Conservation (phyloP, 768 basidiomycete genomes). For the Daedaleopsis nitida region DNA sequence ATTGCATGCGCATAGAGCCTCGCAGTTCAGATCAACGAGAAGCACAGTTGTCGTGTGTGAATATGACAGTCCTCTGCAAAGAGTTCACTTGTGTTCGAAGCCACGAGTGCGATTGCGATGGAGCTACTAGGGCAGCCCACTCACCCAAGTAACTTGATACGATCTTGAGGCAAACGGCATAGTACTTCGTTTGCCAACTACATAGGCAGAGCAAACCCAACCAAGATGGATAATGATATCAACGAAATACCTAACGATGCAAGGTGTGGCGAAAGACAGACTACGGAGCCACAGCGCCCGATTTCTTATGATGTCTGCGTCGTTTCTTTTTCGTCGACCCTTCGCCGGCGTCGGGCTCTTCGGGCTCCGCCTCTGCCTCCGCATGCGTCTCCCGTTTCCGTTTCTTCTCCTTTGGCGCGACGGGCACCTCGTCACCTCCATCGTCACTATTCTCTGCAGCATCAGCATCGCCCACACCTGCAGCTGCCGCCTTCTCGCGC, state of each 20-base stretch:
- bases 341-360: conserved; percentile 19
- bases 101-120: no score
- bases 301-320: conserved; percentile 41
- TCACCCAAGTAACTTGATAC: no score
- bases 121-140: no score
- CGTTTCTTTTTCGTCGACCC: conserved; percentile 41
- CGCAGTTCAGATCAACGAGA: no score
- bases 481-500: conserved; percentile 45
- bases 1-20: not conserved
- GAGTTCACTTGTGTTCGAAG: no score
- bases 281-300: conserved; percentile 2
- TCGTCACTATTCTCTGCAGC: conserved; percentile 29
- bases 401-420: conserved; percentile 48
- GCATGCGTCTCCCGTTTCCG: conserved; percentile 24
- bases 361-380: conserved; percentile 5
- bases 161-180: no score
- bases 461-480: conserved; percentile 25
- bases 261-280: not conserved
- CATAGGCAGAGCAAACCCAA: not conserved
- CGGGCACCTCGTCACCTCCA: conserved; percentile 19
- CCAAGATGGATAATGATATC: not conserved
- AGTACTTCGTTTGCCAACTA: no score
- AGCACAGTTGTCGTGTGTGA: no score
- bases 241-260: not conserved
- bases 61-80: no score